Conservation (phyloP, 2,329 filamentous ascomycete genomes). For the Cladosporium sp. region DNA sequence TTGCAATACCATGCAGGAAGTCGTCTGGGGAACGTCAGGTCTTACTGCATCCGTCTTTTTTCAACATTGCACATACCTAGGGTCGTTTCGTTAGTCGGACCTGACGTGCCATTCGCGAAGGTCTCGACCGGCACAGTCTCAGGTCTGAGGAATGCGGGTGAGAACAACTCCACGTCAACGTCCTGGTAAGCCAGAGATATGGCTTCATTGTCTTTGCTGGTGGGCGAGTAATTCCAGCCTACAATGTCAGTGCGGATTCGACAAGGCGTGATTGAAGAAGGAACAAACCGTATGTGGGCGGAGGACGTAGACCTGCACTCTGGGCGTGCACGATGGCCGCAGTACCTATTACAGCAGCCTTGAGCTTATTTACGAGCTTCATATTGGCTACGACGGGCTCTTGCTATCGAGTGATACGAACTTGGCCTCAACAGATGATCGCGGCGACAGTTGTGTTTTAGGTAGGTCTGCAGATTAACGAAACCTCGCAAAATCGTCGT, state of each 20-base stretch:
- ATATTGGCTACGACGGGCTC: not conserved
- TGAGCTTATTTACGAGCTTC: not conserved
- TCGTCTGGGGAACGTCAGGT: constrained; percentile 8
- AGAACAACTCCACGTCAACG: constrained; percentile 19
- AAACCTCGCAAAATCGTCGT: no score
- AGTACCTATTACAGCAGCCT: not conserved
- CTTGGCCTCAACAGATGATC: no score
- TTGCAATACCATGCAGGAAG: constrained; percentile 17
- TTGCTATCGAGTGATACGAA: not conserved
- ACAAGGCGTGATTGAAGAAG: not conserved
- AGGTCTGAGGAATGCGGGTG: constrained; percentile 20
- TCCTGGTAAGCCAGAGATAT: constrained; percentile 16
- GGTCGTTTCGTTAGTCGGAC: constrained; percentile 19
- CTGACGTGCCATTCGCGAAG: constrained; percentile 20
- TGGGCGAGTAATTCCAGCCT: constrained; percentile 11
- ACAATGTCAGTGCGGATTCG: not conserved
- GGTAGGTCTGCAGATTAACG: not conserved
- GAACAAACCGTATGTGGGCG: constrained; percentile 4
- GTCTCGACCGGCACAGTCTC: constrained; percentile 15
- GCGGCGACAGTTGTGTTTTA: no score
- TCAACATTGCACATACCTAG: constrained; percentile 7
- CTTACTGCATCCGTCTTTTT: no score
- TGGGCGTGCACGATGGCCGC: not conserved
- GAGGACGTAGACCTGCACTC: constrained; percentile 5
- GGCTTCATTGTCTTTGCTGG: constrained; percentile 3